Base-by-base conservation (phyloP, 2,329 filamentous ascomycete species). In the Zopfia rhizophila region DNA sequence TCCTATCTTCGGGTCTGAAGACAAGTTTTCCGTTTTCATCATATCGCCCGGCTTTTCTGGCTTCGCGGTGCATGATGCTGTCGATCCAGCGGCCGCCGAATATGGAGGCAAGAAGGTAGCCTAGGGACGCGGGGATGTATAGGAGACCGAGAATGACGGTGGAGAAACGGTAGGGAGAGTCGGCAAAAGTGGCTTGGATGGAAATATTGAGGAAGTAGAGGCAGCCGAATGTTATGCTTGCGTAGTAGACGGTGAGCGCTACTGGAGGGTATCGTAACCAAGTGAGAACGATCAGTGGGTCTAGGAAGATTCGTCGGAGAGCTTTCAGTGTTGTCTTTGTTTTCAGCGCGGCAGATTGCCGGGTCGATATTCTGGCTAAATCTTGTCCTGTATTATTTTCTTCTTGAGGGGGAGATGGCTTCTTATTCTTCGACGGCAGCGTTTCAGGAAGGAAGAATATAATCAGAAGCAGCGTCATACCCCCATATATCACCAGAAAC, bases 21-120 rank as follows among this genome's bases (percentile, higher is more conserved):
- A 69, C 51, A 7, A 73, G 58, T 35, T 66, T 69, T 14, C 70
- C 70, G 1, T 58, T 53, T 4, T 59, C 61, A 38, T 73, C 69
- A 48, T 68, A 68, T 10, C 70, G 60, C 21, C 65, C 66, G 23
- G 66, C 68, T 47, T 67, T 70, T 2, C 55, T 53, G 0, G 71
- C 71, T 57, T 73, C 70, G 28, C 71, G 66, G 31, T 61, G 58
- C 71, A 74, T 74, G 55, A 74, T 73, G 25, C 45, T 38, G 57
- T 74, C 71, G 32, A 73, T 64, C 71, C 71, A 74, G 32, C 60
- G 56, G n/a, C 71, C 71, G 37, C 71, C 71, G 16, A 72, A 65
- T 5, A 73, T 11, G 16, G 56, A 60, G 5, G 67, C 60, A 2
- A 71, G 38, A 3, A 73, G 44, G 49, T 74, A 74, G 17, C 71